Evolutionary conservation across 1,139 yeast species (phyloP).

Genomic region (Arxiozyma telluris): DNA sequence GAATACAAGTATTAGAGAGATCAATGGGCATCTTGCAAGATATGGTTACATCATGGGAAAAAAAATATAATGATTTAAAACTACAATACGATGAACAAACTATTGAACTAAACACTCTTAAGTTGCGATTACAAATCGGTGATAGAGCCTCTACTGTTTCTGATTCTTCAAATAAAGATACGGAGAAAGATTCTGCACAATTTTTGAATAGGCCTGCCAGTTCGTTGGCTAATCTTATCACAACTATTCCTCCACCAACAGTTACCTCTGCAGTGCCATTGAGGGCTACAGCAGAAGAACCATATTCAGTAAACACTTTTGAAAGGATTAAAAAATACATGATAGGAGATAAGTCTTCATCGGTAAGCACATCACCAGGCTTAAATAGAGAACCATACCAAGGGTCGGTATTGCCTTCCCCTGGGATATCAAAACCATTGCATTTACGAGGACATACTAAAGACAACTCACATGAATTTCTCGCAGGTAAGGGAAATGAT

Average conservation of each 20-base stretch:
- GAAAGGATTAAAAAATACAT: slow-evolving; percentile 1
- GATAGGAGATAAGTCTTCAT: not conserved
- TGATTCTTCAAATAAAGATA: not conserved
- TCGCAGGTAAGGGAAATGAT: not conserved
- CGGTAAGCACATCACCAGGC: not conserved
- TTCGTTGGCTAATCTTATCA: not conserved
- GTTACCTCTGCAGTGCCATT: too few species aligned
- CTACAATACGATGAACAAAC: slow-evolving; percentile 6
- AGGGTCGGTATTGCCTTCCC: not conserved
- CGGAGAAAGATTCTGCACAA: not conserved
- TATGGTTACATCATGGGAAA: slow-evolving; percentile 66
- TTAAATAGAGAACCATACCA: not conserved
- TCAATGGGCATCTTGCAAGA: slow-evolving; percentile 58
- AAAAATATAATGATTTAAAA: slow-evolving; percentile 41
- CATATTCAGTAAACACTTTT: not conserved
- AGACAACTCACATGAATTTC: not conserved
- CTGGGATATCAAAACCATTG: not conserved
- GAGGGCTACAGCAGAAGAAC: not conserved
- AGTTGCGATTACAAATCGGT: not conserved
- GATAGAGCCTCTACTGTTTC: not conserved
- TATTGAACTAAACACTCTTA: not conserved
- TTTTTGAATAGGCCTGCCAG: not conserved
- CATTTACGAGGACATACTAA: not conserved
- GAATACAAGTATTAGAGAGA: slow-evolving; percentile 47
- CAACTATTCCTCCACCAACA: not conserved